Conservation (phyloP, 129 eudicot genomes). For the Lactuca saligna region DNA sequence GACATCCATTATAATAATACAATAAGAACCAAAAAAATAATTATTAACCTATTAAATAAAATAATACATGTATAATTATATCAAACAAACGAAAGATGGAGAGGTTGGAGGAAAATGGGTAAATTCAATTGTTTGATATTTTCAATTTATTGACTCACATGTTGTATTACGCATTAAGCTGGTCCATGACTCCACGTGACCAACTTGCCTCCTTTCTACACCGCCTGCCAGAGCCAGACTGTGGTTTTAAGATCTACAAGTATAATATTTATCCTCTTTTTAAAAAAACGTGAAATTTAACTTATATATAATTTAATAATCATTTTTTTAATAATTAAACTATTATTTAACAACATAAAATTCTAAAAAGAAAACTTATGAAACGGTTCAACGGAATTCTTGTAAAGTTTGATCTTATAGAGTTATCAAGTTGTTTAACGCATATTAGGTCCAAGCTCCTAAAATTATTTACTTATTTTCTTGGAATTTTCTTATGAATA, state of each 20-base stretch:
- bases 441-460: no score
- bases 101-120: conserved; percentile 4
- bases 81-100: not conserved
- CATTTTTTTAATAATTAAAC: not conserved
- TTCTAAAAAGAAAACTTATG: not conserved
- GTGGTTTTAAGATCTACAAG: not conserved
- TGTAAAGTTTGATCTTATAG: no score
- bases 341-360: no score
- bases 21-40: no score
- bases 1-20: no score
- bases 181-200: conserved; percentile 20
- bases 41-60: no score
- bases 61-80: not conserved
- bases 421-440: no score
- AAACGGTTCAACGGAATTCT: not conserved
- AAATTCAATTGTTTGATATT: not conserved
- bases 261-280: not conserved
- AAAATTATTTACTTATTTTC: not conserved
- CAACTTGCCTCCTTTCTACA: conserved; percentile 13
- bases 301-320: no score
- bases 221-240: conserved; percentile 8
- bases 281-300: not conserved
- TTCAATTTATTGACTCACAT: conserved; percentile 13
- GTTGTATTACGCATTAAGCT: not conserved
- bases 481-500: not conserved